Evolutionary conservation across 495 filamentous ascomycete species (phyloP).

Genomic region (Bacidia gigantensis): DNA sequence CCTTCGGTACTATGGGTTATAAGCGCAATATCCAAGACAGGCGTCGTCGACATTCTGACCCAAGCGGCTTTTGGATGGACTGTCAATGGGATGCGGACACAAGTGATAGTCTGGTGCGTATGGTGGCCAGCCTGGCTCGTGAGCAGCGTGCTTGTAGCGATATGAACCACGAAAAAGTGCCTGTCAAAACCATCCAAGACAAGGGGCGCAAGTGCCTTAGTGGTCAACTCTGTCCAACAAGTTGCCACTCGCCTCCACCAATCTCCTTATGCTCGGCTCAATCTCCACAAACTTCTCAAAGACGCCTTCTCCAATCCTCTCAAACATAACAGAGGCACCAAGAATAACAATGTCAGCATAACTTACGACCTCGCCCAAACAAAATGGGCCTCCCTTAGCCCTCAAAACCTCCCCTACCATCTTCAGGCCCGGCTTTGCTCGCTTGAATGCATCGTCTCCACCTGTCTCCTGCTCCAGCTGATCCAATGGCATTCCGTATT

Average conservation of each 20-base stretch:
- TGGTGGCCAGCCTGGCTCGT: conserved; percentile 97
- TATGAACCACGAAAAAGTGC: not conserved
- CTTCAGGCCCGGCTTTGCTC: conserved; percentile 22
- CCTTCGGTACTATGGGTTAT: conserved; percentile 44
- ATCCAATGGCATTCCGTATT: conserved; percentile 31
- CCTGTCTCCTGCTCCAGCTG: conserved; percentile 26
- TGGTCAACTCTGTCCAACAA: not conserved
- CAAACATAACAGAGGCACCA: conserved; percentile 21
- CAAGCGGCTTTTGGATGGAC: conserved; percentile 83
- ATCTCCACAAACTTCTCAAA: conserved; percentile 23
- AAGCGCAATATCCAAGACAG: conserved; percentile 36
- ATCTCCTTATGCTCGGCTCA: conserved; percentile 5
- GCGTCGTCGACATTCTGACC: conserved; percentile 44
- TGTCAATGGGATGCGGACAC: conserved; percentile 81
- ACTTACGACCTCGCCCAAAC: conserved; percentile 23
- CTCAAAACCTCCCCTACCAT: conserved; percentile 34
- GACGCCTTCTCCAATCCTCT: conserved; percentile 23
- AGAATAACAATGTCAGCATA: conserved; percentile 30
- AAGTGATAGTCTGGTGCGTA: conserved; percentile 87
- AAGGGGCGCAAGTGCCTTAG: not conserved
- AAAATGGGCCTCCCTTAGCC: conserved; percentile 38
- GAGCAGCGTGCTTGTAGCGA: conserved; percentile 38
- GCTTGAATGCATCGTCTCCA: conserved; percentile 28
- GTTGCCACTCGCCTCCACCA: conserved; percentile 5
- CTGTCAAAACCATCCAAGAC: not conserved